Base-by-base conservation (phyloP, 345 rosid species). In the Microcos paniculata region DNA sequence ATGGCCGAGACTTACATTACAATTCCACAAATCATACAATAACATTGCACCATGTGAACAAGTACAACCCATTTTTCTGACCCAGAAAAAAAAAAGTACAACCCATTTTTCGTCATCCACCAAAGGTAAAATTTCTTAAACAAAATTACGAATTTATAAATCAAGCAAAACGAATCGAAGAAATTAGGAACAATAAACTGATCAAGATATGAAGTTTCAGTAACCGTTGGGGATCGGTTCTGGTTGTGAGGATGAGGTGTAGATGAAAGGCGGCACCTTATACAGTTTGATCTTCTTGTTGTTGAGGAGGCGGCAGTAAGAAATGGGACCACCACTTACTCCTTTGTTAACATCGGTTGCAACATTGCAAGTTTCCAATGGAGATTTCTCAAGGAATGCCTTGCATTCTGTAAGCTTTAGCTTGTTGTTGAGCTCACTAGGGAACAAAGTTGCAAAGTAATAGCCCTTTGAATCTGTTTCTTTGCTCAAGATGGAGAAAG, bases 361-460 rank as follows among this genome's bases (percentile, higher is more conserved):
- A 23, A 82, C 48, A 13, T 79, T 73, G 19, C 90, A 82, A 62
- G 28, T 61, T 26, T 75, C 40, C 5, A 35, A 5, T 4, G 87
- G 84, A 65, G 86, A 85, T 9, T 62, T 24, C n/a, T 80, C 82
- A 12, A 84, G 76, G 78, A 85, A 85, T 9, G 84, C 85, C 42
- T 82, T 85, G 85, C 89, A 88, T 19, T 76, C 82, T 14, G 38
- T 70, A 16, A 85, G 65, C 80, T 73, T 82, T 62, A 64, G 59
- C 12, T 73, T 56, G 0, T 62, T 71, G 24, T 23, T 28, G 8
- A 82, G 74, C 14, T 84, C 79, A 4, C 26, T 63, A 1, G 70
- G 81, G 9, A 69, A 80, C 56, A 85, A 61, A 3, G 75, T 80
- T 0, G 86, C 87, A 0, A 76, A 58, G 75, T 81, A 84, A 40